Base-by-base conservation (phyloP, 306 rosid genomes). In the Echinosophora koreensis region DNA sequence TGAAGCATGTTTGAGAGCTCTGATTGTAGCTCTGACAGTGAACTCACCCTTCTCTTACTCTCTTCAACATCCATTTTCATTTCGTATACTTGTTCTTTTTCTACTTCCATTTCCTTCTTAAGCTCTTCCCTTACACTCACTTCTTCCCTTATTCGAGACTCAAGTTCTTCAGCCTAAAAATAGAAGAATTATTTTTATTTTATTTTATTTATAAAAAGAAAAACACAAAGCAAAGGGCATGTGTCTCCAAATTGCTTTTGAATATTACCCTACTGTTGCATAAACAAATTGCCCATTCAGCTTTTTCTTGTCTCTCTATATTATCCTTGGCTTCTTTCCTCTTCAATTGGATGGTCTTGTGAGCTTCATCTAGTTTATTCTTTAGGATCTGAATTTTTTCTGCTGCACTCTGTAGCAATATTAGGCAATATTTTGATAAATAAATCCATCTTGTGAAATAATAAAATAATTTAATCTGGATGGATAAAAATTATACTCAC, bases 281-380 rank as follows among this genome's bases (percentile, higher is more conserved):
- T 67, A 94, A 75, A 72, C 72, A 78, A 81, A 94, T 86, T 59
- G 89, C 87, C 89, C 96, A 84, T 82, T 88, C 86, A 8, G 98
- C 98, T 87, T 87, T 91, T 18, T 87, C 54, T 5, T 64, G 87
- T 67, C 85, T 87, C 13, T 86, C 88, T 47, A 54, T 27, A 54
- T 72, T 81, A 0, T 82, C 90, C 77, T 85, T 82, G 4, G 85
- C 84, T 76, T 94, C 94, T 74, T 87, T 78, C 61, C 57, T 88
- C 74, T 80, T 88, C 85, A 80, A 22, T 67, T 84, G 83, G 37
- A 85, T 74, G 13, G 13, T 85, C 74, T 77, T 69, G 18, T 14
- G 86, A 58, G 87, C 85, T 86, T 88, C 97, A 0, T 76, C 69
- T 17, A 84, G 59, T 68, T 76, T 89, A 28, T 13, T 78, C 70